A percentile compares a stretch with the other conserved stretches of the same genome.
These are phyloP conservation scores for Hippophae rhamnoides DNA, from an alignment of 306 rosid species.

Conservation along the genomic window DNA sequence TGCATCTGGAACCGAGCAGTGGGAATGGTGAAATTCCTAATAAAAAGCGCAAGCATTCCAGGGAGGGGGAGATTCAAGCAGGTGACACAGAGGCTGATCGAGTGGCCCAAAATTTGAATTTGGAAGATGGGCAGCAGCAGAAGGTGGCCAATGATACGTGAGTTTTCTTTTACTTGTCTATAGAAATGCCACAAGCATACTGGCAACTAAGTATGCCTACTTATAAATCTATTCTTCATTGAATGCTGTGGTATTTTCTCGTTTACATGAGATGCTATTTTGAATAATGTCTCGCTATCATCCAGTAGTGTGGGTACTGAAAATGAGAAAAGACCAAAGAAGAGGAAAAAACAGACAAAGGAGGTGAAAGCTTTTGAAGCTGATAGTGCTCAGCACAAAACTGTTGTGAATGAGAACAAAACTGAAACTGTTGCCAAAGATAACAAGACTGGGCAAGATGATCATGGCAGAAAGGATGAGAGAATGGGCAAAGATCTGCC, in stretches of 20 bases:
- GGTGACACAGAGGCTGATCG: neutral
- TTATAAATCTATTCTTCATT: too few relatives aligned
- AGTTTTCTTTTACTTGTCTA: conserved; percentile 15
- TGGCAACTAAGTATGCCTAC: neutral
- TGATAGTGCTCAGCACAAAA: conserved; percentile 8
- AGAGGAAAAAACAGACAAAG: conserved; percentile 27
- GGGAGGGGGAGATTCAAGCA: conserved; percentile 15
- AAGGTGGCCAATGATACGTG: conserved; percentile 22
- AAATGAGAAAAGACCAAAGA: conserved; percentile 28
- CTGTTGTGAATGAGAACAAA: neutral
- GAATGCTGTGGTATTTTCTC: too few relatives aligned
- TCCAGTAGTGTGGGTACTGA: conserved; percentile 14
- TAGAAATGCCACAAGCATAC: neutral
- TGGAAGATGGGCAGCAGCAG: conserved; percentile 13
- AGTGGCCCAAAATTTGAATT: conserved; percentile 1
- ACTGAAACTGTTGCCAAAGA: too few relatives aligned
- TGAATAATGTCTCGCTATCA: neutral
- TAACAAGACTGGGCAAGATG: conserved; percentile 4
- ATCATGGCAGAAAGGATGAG: conserved; percentile 7
- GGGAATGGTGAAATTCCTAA: conserved; percentile 19
- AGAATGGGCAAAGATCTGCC: too few relatives aligned
- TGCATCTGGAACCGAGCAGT: conserved; percentile 17
- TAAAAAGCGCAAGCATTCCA: conserved; percentile 17
- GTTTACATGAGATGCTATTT: too few relatives aligned
- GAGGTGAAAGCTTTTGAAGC: conserved; percentile 18